Evolutionary conservation across 2,329 filamentous ascomycete species (phyloP).

Genomic region (Hortaea werneckii): DNA sequence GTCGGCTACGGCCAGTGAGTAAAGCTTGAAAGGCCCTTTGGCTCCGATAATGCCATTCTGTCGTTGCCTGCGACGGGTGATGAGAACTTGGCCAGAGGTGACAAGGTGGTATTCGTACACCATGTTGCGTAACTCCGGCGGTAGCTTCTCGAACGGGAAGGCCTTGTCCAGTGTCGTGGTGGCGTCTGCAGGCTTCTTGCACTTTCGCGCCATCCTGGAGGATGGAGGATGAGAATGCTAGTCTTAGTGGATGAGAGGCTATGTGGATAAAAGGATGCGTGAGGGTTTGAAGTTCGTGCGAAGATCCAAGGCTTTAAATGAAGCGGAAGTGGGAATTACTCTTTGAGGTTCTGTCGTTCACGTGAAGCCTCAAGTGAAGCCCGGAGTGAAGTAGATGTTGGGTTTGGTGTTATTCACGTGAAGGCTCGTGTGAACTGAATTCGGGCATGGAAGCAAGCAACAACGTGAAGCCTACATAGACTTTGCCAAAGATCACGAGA

Average conservation of each 20-base stretch:
- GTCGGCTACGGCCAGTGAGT: not conserved
- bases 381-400: not conserved
- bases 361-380: too few species aligned
- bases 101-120: not conserved
- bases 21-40: not conserved
- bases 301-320: not conserved
- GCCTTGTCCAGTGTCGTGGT: not conserved
- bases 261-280: not conserved
- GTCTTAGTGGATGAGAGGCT: not conserved
- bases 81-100: not conserved
- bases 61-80: not conserved
- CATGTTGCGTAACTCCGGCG: conserved; percentile 1
- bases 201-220: not conserved
- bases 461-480: too few species aligned
- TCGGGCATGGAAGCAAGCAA: too few species aligned
- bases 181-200: not conserved
- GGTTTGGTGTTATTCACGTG: too few species aligned
- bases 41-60: not conserved
- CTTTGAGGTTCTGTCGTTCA: too few species aligned
- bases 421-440: too few species aligned
- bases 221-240: not conserved
- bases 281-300: not conserved
- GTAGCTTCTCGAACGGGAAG: conserved; percentile 3
- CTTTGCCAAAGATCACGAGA: too few species aligned
- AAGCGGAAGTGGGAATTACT: not conserved